Evolutionary conservation across 1,139 yeast genomes (phyloP), one percentile per base, ranked within the genome.

Genomic region (Nadsonia starkeyi-henricii): DNA sequence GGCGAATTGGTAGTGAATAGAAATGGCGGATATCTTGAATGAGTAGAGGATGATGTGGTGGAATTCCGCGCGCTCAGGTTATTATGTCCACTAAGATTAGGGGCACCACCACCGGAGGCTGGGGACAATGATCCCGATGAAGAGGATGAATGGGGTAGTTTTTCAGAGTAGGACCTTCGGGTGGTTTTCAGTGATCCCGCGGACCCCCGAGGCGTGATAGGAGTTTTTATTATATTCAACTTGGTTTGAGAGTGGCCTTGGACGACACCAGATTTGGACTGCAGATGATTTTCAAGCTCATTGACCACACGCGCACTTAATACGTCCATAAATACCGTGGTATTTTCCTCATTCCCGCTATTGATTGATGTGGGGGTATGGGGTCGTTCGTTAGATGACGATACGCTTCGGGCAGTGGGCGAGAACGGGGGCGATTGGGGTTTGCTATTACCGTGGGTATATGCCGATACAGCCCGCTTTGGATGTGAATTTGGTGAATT

Each of bases 271-370:
- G 42, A 43, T 15, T 50, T 56, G 43, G 45, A 41, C 45, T 56
- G 53, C 42, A 62, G 47, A 23, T 58, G 55, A n/a, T 52, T 48
- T 41, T 72, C 74, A 20, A 85, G 75, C 61, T 86, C 95, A 56
- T 82, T 85, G 42, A 85, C 74, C 1, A 85, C 81, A 55, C 93
- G 69, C 2, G 93, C 91, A 61, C 93, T 81, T 50, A 86, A 67
- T 15, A 84, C 69, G 64, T 86, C 96, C 48, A 81, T 73, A 54
- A 81, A 33, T 5, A 41, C 47, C 15, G 12, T n/a, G 12, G 30
- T 26, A 7, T 17, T 4, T 4, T 42, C 30, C 15, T 46, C 43
- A 13, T n/a, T 41, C n/a, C n/a, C n/a, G 7, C 20, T 19, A 18
- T 41, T 3, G 3, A 20, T 5, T 18, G 33, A 21, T 21, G 23